Evolutionary conservation across 768 basidiomycete species (phyloP).

Genomic region (Leccinum sublutescens): DNA sequence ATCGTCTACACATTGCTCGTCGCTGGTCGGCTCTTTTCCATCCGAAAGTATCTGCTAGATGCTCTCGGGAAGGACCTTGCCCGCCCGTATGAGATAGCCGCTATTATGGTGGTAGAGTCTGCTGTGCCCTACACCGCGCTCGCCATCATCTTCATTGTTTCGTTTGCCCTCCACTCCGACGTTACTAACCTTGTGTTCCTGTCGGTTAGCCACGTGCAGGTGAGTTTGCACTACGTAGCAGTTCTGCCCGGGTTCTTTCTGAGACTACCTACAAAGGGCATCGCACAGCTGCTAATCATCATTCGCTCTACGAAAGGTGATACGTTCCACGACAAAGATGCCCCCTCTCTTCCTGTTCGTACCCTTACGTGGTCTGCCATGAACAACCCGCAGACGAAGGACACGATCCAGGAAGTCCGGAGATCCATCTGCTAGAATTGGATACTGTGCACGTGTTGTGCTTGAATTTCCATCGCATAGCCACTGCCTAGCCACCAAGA

Average conservation of each 20-base stretch:
- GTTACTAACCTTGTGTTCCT: constrained; percentile 35
- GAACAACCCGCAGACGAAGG: not conserved
- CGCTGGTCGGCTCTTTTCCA: not conserved
- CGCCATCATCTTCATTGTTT: constrained; percentile 32
- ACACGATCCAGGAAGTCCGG: not conserved
- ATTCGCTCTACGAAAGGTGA: constrained; percentile 35
- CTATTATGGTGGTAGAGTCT: constrained; percentile 37
- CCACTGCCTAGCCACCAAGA: too few relatives aligned
- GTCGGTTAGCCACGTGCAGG: constrained; percentile 35
- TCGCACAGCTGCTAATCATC: constrained; percentile 37
- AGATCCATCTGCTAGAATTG: too few relatives aligned
- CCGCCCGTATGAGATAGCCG: constrained; percentile 26
- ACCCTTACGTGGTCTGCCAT: not conserved
- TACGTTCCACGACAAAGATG: constrained; percentile 11
- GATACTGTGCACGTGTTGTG: too few relatives aligned
- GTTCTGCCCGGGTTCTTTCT: not conserved
- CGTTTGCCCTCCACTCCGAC: constrained; percentile 23
- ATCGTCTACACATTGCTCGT: constrained; percentile 27
- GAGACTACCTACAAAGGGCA: constrained; percentile 22
- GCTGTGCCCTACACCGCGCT: constrained; percentile 29
- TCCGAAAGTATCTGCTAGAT: not conserved
- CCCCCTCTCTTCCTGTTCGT: not conserved
- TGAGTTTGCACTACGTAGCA: constrained; percentile 1
- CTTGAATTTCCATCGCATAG: too few relatives aligned
- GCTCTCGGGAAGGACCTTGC: constrained; percentile 14